phyloP scores from a whole-genome alignment of 208 protist genomes.

The Trypanosomatidae sp. region DNA sequence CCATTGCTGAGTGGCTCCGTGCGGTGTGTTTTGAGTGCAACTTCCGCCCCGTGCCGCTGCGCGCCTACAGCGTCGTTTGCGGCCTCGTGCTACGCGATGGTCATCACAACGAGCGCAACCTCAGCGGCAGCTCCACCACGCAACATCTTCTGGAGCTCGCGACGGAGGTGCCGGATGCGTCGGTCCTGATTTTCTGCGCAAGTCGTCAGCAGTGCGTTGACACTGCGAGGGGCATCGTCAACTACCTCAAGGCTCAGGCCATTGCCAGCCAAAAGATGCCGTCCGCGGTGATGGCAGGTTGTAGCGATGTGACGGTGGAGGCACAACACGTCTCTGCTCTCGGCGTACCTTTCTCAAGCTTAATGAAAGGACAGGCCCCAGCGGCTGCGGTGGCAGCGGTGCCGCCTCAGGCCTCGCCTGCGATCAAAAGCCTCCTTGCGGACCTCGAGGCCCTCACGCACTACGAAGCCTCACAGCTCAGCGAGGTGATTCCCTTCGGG shows the following conservation, averaged over 20 bases:
- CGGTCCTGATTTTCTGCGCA: constrained; percentile 86
- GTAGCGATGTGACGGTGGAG: neutral
- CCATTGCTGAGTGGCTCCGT: constrained; percentile 80
- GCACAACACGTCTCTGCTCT: neutral
- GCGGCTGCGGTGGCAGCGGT: constrained; percentile 15
- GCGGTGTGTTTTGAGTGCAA: constrained; percentile 67
- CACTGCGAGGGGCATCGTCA: constrained; percentile 64
- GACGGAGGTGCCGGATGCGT: constrained; percentile 59
- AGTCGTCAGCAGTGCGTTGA: constrained; percentile 76
- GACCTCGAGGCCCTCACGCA: constrained; percentile 47
- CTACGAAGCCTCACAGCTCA: constrained; percentile 38
- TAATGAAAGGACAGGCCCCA: neutral
- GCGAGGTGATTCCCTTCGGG: constrained; percentile 60
- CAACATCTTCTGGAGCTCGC: constrained; percentile 62
- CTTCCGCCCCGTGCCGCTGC: constrained; percentile 82
- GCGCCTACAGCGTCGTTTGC: constrained; percentile 66
- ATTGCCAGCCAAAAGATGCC: constrained; percentile 21
- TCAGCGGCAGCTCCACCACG: constrained; percentile 29
- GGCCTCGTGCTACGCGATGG: constrained; percentile 56
- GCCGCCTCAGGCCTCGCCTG: constrained; percentile 20
- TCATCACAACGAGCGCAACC: constrained; percentile 40
- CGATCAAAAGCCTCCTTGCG: constrained; percentile 31
- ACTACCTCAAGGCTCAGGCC: constrained; percentile 23
- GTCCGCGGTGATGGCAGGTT: neutral
- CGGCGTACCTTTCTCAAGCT: constrained; percentile 5